phyloP scores from a whole-genome alignment of 305 asterid genomes.

The Salvia sclarea region DNA sequence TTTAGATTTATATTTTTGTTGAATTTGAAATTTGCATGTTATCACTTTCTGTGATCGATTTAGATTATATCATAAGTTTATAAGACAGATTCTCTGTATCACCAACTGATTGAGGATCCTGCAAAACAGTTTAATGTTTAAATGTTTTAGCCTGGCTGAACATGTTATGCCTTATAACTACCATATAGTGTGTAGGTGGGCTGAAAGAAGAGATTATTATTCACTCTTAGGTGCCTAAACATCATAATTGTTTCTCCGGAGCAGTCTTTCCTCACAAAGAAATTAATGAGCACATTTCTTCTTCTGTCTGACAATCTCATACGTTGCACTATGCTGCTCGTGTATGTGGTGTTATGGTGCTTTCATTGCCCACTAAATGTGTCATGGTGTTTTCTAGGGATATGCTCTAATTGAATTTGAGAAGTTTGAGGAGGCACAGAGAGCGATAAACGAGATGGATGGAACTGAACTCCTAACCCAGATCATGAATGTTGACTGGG shows the following conservation, averaged over 20 bases:
- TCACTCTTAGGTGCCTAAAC: not conserved
- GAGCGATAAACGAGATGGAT: constrained; percentile 70
- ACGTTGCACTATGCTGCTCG: not conserved
- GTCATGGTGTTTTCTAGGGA: constrained; percentile 53
- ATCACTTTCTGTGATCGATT: not conserved
- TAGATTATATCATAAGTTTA: not conserved
- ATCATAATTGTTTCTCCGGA: constrained; percentile 2
- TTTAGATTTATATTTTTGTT: not conserved
- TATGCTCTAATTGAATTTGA: constrained; percentile 90
- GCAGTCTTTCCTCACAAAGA: not conserved
- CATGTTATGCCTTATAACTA: constrained; percentile 1
- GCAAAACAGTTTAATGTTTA: not conserved
- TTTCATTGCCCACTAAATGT: constrained; percentile 12
- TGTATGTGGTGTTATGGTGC: constrained; percentile 8
- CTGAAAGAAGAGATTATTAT: not conserved
- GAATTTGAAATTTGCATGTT: not conserved
- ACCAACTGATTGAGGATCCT: not conserved
- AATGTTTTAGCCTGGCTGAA: not conserved
- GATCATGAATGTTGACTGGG: constrained; percentile 75
- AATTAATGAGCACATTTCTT: not conserved
- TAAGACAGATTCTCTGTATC: constrained; percentile 5
- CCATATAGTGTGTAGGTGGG: not conserved
- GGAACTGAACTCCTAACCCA: constrained; percentile 70
- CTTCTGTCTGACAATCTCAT: not conserved
- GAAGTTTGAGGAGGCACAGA: constrained; percentile 81